Evolutionary conservation across 192 early-diverging fungal genomes (phyloP).

Genomic region (Gamsiella multidivaricata): DNA sequence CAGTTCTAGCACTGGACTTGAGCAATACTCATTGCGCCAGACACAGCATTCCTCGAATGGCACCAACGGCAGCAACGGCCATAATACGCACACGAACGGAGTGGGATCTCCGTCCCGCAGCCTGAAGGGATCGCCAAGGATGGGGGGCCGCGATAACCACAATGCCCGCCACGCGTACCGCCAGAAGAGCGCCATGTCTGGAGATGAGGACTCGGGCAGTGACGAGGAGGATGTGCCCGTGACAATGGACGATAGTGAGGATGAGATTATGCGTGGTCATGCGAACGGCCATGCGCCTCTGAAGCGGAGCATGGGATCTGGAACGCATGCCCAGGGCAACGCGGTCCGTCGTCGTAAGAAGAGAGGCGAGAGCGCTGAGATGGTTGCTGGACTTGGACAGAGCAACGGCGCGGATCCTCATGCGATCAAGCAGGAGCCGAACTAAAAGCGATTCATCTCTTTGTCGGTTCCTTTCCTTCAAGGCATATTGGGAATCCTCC

Average conservation of each 20-base stretch:
- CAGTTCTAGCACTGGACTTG: conserved; percentile 15
- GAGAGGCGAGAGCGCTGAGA: conserved; percentile 50
- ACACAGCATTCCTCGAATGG: conserved; percentile 12
- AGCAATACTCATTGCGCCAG: conserved; percentile 52
- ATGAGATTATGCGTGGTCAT: conserved; percentile 14
- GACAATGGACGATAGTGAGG: conserved; percentile 45
- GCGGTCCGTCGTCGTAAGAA: conserved; percentile 52
- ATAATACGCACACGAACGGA: background rate
- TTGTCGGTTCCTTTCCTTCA: too few species aligned
- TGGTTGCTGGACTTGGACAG: conserved; percentile 39
- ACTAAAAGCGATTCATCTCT: too few species aligned
- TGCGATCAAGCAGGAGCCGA: conserved; percentile 34
- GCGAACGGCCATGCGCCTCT: conserved; percentile 18
- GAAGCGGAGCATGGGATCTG: conserved; percentile 52
- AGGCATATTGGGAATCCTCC: too few species aligned
- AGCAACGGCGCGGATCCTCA: background rate
- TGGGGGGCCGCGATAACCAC: conserved; percentile 18
- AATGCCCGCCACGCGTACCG: conserved; percentile 39
- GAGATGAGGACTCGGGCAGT: conserved; percentile 46
- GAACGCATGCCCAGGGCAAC: conserved; percentile 36
- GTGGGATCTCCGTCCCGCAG: conserved; percentile 39
- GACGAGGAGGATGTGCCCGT: conserved; percentile 28
- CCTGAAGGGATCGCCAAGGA: conserved; percentile 32
- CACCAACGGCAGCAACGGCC: conserved; percentile 19
- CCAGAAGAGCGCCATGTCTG: conserved; percentile 44